A percentile compares a stretch with the other conserved stretches of the same genome.
These are phyloP conservation scores for Marasmius fiardii DNA, from an alignment of 1,284 basidiomycete genomes.

Conservation along the genomic window DNA sequence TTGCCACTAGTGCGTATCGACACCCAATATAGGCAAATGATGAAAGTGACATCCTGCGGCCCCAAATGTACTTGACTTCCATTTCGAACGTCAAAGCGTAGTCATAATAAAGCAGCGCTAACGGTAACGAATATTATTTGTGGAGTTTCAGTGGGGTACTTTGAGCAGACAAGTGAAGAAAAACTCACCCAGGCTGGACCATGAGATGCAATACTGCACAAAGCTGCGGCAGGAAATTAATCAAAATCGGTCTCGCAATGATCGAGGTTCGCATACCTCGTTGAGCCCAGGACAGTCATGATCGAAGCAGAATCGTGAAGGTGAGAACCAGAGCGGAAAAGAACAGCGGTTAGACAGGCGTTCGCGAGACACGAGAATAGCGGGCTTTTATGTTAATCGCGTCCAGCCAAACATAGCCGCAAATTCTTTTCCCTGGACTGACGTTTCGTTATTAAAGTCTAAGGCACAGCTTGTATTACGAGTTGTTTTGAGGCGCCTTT, in stretches of 20 bases:
- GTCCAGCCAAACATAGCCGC: no score
- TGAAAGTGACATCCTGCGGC: slow-evolving; percentile 18
- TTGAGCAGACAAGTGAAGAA: background rate
- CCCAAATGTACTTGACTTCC: slow-evolving; percentile 23
- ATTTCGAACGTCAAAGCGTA: slow-evolving; percentile 20
- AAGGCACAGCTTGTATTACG: no score
- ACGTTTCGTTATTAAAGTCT: no score
- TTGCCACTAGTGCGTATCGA: slow-evolving; percentile 23
- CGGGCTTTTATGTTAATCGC: no score
- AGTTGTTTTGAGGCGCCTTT: no score
- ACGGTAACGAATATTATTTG: background rate
- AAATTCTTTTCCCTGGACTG: no score
- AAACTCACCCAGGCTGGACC: slow-evolving; percentile 12
- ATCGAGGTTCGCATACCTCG: background rate
- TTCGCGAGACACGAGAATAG: no score
- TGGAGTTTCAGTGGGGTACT: background rate
- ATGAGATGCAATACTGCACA: slow-evolving; percentile 1
- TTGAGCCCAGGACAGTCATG: background rate
- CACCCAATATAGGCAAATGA: slow-evolving; percentile 21
- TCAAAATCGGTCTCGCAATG: no score
- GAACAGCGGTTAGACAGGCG: background rate
- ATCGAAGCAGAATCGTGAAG: background rate
- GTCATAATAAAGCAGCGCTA: slow-evolving; percentile 21
- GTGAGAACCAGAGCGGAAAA: background rate
- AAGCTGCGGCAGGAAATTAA: no score